Conservation (phyloP, 73 alveolate genomes). For the Effrenium voratum region DNA sequence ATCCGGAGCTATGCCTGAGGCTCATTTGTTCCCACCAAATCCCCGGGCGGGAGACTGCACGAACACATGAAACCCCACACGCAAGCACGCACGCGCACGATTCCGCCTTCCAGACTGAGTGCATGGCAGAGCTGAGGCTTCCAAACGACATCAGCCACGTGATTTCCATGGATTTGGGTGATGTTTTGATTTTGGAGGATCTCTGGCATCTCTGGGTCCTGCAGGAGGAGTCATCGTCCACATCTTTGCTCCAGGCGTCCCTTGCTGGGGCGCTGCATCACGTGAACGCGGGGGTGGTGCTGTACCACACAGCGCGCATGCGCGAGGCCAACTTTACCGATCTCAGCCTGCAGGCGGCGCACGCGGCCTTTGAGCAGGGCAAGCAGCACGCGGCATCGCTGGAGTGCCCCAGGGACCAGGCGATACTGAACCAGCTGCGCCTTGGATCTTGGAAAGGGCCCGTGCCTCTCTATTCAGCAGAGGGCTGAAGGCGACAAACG, state of each 20-base stretch:
- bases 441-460: no score
- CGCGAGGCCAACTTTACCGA: slow-evolving; percentile 56
- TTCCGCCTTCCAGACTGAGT: no score
- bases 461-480: no score
- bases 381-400: no score
- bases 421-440: slow-evolving; percentile 28
- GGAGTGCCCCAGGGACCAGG: slow-evolving; percentile 41
- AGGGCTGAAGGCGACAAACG: no score
- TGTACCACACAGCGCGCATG: slow-evolving; percentile 24
- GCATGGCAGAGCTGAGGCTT: slow-evolving; percentile 59
- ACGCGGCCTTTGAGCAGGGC: not conserved
- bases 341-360: slow-evolving; percentile 32
- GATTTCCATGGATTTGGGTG: slow-evolving; percentile 58
- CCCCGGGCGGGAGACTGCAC: no score
- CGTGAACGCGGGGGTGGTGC: slow-evolving; percentile 56
- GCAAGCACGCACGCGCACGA: no score
- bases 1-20: no score
- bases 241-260: slow-evolving; percentile 25
- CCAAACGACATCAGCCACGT: slow-evolving; percentile 34
- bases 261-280: slow-evolving; percentile 18
- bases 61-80: no score
- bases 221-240: not conserved
- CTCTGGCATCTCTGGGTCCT: slow-evolving; percentile 4
- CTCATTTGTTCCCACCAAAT: no score
- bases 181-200: slow-evolving; percentile 16